Base-by-base conservation (phyloP, 2,329 filamentous ascomycete species). In the Calonectria fujianensis region DNA sequence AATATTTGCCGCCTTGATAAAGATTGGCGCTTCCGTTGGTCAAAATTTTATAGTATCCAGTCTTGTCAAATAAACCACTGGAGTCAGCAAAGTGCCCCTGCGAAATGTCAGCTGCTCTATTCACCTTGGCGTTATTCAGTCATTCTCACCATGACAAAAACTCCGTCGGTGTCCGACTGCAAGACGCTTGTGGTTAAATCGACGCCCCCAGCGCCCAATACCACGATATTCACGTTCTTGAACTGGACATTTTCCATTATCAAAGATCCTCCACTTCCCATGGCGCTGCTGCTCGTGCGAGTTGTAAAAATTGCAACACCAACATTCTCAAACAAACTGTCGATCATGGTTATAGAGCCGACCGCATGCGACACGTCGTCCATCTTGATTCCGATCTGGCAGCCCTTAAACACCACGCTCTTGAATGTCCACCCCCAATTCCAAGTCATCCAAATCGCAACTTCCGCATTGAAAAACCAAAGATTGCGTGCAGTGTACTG, bases 361-460 rank as follows among this genome's bases (percentile, higher is more conserved):
- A 96, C 94, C 16, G 90, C 90, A 18, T 76, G 66, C 3, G 80
- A 77, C 79, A 92, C 86, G 67, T 86, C 85, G 66, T 87, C 89
- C 88, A 95, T 93, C 81, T 94, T 92, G 72, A 95, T 87, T 16
- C 93, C 94, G 39, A 94, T 87, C 13, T 86, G 86, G 81, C 92
- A 94, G 81, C 93, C 88, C 80, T 91, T 89, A 83, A 95, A 90
- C 32, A 84, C 86, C 27, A 94, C 82, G 29, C 90, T 91, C 84
- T 94, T 93, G 86, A 94, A 94, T 7, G 91, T 93, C 92, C 93
- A 95, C 1, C 91, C 90, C 94, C 94, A 95, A 82, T 94, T 91
- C 94, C 94, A 95, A 75, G 93, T 90, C 87, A 94, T 92, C 82
- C 89, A 90, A 73, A 95, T 91, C 61, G 92, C 94, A 14, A 92